Base-by-base conservation (phyloP, 108 stramenopile species). In the Cyclotella choctawhatcheeana region DNA sequence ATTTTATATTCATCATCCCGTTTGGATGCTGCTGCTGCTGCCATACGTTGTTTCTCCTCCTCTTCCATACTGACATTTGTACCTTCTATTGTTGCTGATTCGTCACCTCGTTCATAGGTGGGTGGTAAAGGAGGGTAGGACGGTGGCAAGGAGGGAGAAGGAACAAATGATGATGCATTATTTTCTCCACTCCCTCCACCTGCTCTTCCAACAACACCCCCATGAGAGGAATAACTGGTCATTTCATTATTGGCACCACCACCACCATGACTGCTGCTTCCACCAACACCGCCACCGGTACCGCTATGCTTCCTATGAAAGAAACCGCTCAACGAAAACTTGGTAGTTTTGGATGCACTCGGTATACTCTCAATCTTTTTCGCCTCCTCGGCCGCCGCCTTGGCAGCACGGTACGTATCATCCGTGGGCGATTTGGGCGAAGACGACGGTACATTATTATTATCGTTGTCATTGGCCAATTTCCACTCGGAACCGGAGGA, bases 371-470 rank as follows among this genome's bases (percentile, higher is more conserved):
- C 45, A 37, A 69, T 27, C 27, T 58, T 81, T 10, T 44, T 34
- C n/a, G 79, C 79, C 44, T 81, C 74, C 50, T 81, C 51, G 18
- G 74, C 74, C 0, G 79, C 79, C 17, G 79, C 79, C 61, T 56
- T 81, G 52, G 79, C 79, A 13, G 69, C 74, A 63, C 58, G 59
- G 55, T 81, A 81, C 14, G 69, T 70, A 26, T 58, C 55, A 45
- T 77, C 76, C 21, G 27, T 58, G 10, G 76, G 64, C 13, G 63
- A 64, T 34, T 20, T 26, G 22, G 44, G 45, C 12, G 10, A 0
- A 50, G 59, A 44, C n/a, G 64, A 48, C 26, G 47, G 10, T 12
- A 5, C 47, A 6, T 18, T 20, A 0, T 0, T 30, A 13, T 10
- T 12, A 10, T 29, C 47, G 47, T 20, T 48, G 31, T 7, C 6